phyloP scores from a whole-genome alignment of 305 asterid species.

The Fraxinus albicans region DNA sequence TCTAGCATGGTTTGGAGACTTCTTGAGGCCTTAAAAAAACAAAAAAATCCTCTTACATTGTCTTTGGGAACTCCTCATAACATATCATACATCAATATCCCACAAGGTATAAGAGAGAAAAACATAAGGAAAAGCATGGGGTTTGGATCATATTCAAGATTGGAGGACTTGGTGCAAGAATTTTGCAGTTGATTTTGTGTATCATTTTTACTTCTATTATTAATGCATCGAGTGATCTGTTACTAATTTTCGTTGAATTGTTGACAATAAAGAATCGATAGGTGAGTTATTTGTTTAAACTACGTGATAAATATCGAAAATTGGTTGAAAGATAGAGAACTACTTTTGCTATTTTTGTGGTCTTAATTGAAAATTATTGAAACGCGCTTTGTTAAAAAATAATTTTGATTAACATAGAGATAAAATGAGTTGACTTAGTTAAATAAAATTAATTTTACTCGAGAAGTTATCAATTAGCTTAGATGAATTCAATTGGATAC shows the following conservation, averaged over 20 bases:
- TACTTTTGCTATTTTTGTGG: background rate
- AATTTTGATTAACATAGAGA: background rate
- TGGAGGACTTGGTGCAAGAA: too few relatives aligned
- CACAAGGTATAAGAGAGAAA: background rate
- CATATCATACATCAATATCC: background rate
- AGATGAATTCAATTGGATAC: background rate
- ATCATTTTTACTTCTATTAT: too few relatives aligned
- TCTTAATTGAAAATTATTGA: background rate
- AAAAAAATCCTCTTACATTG: too few relatives aligned
- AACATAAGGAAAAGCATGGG: too few relatives aligned
- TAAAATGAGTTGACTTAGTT: background rate
- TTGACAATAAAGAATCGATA: background rate
- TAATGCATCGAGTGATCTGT: background rate
- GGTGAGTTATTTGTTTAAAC: background rate
- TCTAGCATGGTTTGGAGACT: too few relatives aligned
- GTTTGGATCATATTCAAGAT: too few relatives aligned
- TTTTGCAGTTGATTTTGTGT: too few relatives aligned
- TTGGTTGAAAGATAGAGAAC: background rate
- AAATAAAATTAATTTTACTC: too few relatives aligned
- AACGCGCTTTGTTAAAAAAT: too few relatives aligned
- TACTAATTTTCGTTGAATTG: background rate
- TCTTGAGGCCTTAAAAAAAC: too few relatives aligned
- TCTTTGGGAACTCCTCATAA: background rate
- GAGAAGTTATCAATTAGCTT: background rate
- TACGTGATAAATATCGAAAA: too few relatives aligned